These are phyloP conservation scores for Kuraishia hungarica DNA, from an alignment of 805 yeast species.

Conservation along the genomic window DNA sequence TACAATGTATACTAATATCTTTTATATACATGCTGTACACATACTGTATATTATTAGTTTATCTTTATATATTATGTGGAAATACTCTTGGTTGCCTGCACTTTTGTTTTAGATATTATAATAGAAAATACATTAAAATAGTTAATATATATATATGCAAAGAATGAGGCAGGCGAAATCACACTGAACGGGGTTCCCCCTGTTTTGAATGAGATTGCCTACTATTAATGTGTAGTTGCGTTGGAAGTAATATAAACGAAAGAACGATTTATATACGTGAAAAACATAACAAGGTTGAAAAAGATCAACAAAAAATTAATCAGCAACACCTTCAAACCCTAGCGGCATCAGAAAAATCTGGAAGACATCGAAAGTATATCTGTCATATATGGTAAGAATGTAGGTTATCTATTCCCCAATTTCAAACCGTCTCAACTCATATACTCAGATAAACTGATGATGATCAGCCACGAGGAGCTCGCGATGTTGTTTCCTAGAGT, in stretches of 20 bases:
- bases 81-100: no score
- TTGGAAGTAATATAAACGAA: background rate
- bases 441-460: background rate
- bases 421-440: background rate
- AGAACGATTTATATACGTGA: background rate
- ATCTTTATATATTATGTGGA: no score
- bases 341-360: background rate
- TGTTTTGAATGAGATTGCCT: background rate
- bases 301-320: background rate
- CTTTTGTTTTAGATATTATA: no score
- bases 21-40: no score
- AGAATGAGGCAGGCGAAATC: background rate
- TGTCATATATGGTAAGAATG: no score
- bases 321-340: background rate
- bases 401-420: slow-evolving; percentile 1
- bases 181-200: background rate
- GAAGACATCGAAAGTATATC: no score
- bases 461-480: no score
- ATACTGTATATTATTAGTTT: no score
- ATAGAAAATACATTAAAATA: background rate
- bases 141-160: background rate
- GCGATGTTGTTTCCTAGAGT: no score
- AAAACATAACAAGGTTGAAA: background rate
- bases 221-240: background rate
- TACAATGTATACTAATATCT: background rate